Percentiles rank a stretch among this genome's conserved stretches.
Conservation (phyloP, 202 grass and related monocot genomes). For the Cymbopogon flexuosus region DNA sequence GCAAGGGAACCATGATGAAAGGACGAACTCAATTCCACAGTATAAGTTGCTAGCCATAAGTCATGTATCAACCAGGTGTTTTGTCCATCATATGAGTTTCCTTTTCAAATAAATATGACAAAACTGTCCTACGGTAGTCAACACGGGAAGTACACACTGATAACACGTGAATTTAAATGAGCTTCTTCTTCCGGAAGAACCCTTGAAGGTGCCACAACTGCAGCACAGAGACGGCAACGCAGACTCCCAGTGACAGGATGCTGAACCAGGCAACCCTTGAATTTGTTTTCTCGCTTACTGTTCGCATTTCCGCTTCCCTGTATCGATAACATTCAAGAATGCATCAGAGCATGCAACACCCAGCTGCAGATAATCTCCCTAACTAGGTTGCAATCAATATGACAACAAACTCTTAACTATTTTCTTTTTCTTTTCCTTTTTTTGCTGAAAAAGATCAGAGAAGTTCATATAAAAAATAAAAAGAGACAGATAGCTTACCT, state of each 20-base stretch:
- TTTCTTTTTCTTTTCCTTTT: not conserved
- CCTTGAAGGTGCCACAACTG: slow-evolving; percentile 85
- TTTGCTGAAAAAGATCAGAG: not conserved
- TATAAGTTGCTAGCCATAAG: slow-evolving; percentile 28
- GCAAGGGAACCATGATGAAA: not conserved
- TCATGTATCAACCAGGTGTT: slow-evolving; percentile 24
- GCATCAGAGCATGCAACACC: not conserved
- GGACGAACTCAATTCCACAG: not conserved
- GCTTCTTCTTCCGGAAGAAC: slow-evolving; percentile 96
- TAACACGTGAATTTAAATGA: slow-evolving; percentile 55
- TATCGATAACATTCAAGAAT: slow-evolving; percentile 18
- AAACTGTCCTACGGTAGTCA: slow-evolving; percentile 36
- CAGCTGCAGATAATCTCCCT: not conserved
- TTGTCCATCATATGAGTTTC: slow-evolving; percentile 15
- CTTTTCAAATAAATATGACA: slow-evolving; percentile 20
- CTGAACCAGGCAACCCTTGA: slow-evolving; percentile 81
- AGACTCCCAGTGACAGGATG: slow-evolving; percentile 74
- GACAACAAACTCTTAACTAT: not conserved
- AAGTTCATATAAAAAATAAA: not conserved
- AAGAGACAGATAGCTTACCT: slow-evolving; percentile 37
- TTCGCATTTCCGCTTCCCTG: slow-evolving; percentile 83
- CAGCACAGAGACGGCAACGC: slow-evolving; percentile 59
- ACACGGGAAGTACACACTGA: slow-evolving; percentile 38
- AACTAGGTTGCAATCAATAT: not conserved
- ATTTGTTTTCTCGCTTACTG: slow-evolving; percentile 87